Evolutionary conservation across 169 alveolate species (phyloP), one percentile per base, ranked within the genome.

Genomic region (Plasmodium relictum): DNA sequence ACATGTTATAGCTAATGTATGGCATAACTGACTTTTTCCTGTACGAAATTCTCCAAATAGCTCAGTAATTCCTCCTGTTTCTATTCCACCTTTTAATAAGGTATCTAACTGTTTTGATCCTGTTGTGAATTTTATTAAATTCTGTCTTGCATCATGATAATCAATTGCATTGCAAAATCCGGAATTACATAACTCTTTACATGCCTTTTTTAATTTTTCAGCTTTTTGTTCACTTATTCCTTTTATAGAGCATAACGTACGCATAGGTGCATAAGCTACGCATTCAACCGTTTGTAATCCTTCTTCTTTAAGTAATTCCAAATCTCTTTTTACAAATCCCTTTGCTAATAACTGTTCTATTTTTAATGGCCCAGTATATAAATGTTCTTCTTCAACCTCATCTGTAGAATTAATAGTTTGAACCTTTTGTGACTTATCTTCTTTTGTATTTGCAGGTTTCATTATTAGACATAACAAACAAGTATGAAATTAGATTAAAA

Each of bases 1-100:
- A 52, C 99, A 95, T 39, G 98, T 96, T 12, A 94, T 99, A 48
- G 98, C 96, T 31, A 98, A 88, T 9, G 99, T 98, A 88, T 98
- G 99, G 74, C 99, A 98, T 6, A 99, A 94, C 80, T 99, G 98
- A n/a, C 99, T 98, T 92, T 98, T 98, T 14, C 99, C 99, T 31
- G 99, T 97, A 61, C 99, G 95, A 93, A 98, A 98, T 89, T 99
- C 99, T 56, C 99, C 99, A 93, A 98, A 97, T 41, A 98, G 94
- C 93, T 99, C 99, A 20, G 99, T 99, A 74, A 99, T 97, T 26
- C 92, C 94, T 41, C 98, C 98, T 2, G 98, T 95, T 89, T 99
- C 99, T 31, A 99, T 93, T 31, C 99, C 99, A 12, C 99, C 99
- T 87, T 98, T 97, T 56, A 99, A 93, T 50, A 98, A 94, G 48